Percentiles rank a stretch among this genome's conserved stretches.
These are phyloP conservation scores for Xylaria grammica DNA, from an alignment of 495 filamentous ascomycete genomes.

Conservation along the genomic window DNA sequence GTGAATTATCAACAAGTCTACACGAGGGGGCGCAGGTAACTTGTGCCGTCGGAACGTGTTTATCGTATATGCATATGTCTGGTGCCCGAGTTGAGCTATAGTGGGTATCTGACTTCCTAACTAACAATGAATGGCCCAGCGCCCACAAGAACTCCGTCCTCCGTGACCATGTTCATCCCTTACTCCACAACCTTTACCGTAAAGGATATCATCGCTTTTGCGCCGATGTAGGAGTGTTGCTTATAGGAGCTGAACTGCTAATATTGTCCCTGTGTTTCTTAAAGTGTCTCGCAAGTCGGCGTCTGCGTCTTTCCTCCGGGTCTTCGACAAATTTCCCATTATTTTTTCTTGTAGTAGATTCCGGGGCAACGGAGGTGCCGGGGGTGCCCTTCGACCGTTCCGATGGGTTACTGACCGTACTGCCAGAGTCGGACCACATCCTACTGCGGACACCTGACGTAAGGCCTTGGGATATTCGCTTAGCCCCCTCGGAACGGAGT, in stretches of 20 bases:
- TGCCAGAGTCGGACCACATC: conserved; percentile 16
- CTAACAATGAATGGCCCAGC: not conserved
- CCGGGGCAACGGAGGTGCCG: conserved; percentile 18
- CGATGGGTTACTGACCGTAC: conserved; percentile 8
- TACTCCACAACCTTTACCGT: not conserved
- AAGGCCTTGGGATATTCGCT: conserved; percentile 24
- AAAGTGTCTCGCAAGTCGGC: conserved; percentile 20
- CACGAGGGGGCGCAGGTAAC: too few species aligned
- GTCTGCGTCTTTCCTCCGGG: conserved; percentile 23
- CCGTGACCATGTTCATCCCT: not conserved
- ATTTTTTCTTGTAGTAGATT: not conserved
- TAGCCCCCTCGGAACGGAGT: conserved; percentile 9
- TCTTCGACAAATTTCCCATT: conserved; percentile 19
- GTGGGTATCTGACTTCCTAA: conserved; percentile 7
- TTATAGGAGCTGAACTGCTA: conserved; percentile 27
- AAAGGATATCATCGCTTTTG: conserved; percentile 15
- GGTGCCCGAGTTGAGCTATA: not conserved
- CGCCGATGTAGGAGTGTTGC: conserved; percentile 30
- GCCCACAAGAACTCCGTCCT: not conserved
- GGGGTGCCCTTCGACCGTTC: conserved; percentile 4
- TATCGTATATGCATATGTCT: not conserved
- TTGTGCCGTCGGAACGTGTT: too few species aligned
- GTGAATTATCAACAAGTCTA: too few species aligned
- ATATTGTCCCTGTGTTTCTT: conserved; percentile 28
- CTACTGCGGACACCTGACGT: not conserved